Evolutionary conservation across 306 rosid species (phyloP), one percentile per base, ranked within the genome.

Genomic region (Datisca glomerata): DNA sequence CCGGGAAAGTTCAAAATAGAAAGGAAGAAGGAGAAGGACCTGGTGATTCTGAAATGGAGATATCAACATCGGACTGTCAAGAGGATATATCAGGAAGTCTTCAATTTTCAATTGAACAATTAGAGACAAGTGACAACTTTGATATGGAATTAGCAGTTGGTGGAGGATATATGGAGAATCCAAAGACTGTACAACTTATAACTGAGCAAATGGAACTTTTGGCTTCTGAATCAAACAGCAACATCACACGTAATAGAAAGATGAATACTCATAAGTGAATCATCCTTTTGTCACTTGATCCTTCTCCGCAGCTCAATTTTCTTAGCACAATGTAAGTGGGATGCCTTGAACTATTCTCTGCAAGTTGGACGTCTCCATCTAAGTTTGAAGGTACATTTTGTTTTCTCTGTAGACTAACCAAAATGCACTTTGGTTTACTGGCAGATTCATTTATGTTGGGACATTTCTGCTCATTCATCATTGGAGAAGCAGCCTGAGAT

Each of bases 21-120:
- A 60, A 51, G 49, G 27, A 31, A 45, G 80, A 73, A 43, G 55
- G 18, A 12, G 71, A 61, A 49, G 67, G 19, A 32, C 21, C 27
- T 3, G 17, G 44, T 17, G 67, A 67, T 13, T 41, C 53, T 32
- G 75, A 34, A 47, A 75, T 72, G 72, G 93, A 66, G 44, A 67
- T 57, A 21, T 41, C 44, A 1, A 41, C 19, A 46, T 34, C 59
- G 1, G 55, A 59, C 53, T 43, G 47, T 14, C 57, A 35, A 16
- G 32, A 21, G 21, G 72, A 68, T 28, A 24, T 47, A 4, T 69
- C 65, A n/a, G 61, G 18, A 25, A 48, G 56, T 59, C 65, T 73
- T 44, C 80, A 72, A 43, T 33, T 54, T 10, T 53, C 68, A 51
- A 32, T 78, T 9, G 56, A 65, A 43, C 71, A 79, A 56, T 67